Evolutionary conservation across 257 asterid genomes (phyloP).

Genomic region (Voacanga thouarsii): DNA sequence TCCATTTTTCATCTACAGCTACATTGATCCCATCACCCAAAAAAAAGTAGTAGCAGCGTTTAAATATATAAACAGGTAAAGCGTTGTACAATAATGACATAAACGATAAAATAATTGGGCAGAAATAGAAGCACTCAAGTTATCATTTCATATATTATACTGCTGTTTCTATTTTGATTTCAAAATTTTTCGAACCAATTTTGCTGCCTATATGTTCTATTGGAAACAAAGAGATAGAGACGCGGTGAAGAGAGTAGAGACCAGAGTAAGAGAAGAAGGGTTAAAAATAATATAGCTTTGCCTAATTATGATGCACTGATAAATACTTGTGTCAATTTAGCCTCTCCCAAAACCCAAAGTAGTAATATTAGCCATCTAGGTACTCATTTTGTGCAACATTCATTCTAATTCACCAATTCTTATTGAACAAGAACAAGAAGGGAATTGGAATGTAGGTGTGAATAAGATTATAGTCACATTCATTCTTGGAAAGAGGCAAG

Average conservation of each 20-base stretch:
- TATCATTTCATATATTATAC: not conserved
- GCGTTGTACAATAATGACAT: not conserved
- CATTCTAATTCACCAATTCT: not conserved
- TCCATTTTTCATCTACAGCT: not conserved
- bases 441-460: too few species aligned
- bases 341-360: not conserved
- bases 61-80: not conserved
- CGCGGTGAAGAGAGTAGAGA: not conserved
- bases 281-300: not conserved
- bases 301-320: not conserved
- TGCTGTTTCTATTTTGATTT: not conserved
- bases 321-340: not conserved
- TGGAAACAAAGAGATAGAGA: not conserved
- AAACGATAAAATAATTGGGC: not conserved
- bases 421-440: too few species aligned
- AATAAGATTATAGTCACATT: too few species aligned
- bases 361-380: not conserved
- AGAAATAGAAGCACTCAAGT: not conserved
- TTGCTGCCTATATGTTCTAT: not conserved
- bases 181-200: not conserved
- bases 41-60: too few species aligned
- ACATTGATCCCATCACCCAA: not conserved
- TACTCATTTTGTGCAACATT: not conserved
- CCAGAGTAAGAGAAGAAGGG: not conserved
- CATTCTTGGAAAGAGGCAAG: too few species aligned